phyloP scores from a whole-genome alignment of 148 eudicot species.

The Rheum nobile region DNA sequence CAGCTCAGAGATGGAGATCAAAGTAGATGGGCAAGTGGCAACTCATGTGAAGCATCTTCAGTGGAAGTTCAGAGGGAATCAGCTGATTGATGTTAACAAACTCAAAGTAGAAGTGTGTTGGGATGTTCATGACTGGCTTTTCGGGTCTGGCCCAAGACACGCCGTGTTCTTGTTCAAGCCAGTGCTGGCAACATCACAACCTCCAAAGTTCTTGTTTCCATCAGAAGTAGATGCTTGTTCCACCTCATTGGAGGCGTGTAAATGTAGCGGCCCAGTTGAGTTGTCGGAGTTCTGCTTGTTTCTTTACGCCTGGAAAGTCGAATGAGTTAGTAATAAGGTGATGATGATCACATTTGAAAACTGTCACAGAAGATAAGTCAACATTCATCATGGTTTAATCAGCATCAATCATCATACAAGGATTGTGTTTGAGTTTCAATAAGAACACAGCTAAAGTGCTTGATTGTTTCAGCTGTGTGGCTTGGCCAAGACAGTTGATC shows the following conservation, averaged over 20 bases:
- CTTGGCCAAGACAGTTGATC: conserved; percentile 1
- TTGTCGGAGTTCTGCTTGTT: conserved; percentile 63
- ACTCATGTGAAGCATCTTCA: conserved; percentile 69
- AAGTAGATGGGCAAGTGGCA: conserved; percentile 56
- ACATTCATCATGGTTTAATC: neutral
- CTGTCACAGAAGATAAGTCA: neutral
- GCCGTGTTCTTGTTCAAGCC: conserved; percentile 81
- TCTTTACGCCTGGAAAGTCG: conserved; percentile 92
- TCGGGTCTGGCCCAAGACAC: conserved; percentile 69
- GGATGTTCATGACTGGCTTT: conserved; percentile 97
- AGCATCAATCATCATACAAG: neutral
- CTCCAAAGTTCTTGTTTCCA: conserved; percentile 14
- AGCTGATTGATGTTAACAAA: conserved; percentile 37
- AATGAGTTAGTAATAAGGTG: conserved; percentile 23
- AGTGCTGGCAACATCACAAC: conserved; percentile 13
- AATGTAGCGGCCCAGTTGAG: conserved; percentile 18
- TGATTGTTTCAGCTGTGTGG: neutral
- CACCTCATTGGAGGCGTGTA: neutral
- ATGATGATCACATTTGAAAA: neutral
- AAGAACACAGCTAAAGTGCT: neutral
- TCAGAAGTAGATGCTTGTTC: conserved; percentile 10
- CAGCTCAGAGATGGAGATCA: conserved; percentile 74
- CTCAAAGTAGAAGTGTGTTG: conserved; percentile 66
- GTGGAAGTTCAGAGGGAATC: conserved; percentile 93
- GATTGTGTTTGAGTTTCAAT: neutral